phyloP scores from a whole-genome alignment of 192 early-diverging fungal genomes.

The Rhizophagus clarus region DNA sequence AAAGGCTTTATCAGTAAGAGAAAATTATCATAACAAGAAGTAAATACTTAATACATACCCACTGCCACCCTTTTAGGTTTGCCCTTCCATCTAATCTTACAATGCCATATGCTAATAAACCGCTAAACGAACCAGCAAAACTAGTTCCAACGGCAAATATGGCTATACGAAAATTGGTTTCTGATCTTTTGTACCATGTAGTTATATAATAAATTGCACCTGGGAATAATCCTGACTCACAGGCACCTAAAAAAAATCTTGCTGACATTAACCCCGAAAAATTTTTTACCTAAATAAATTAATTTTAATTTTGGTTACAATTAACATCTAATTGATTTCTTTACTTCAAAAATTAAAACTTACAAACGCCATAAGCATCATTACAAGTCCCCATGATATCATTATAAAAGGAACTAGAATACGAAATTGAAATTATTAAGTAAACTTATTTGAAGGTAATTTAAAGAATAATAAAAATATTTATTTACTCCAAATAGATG shows the following conservation, averaged over 20 bases:
- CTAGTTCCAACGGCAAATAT: conserved; percentile 54
- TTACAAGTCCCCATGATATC: conserved; percentile 56
- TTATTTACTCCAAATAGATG: conserved; percentile 46
- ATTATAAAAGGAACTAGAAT: conserved; percentile 50
- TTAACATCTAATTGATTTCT: neutral
- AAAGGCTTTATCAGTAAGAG: neutral
- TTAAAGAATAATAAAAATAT: too few relatives aligned
- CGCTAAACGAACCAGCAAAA: conserved; percentile 62
- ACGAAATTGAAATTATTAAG: neutral
- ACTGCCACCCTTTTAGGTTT: conserved; percentile 57
- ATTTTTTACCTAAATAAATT: conserved; percentile 27
- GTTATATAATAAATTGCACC: conserved; percentile 57
- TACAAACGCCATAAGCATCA: conserved; percentile 57
- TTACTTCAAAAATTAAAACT: neutral
- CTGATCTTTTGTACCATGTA: conserved; percentile 58
- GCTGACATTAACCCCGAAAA: conserved; percentile 46
- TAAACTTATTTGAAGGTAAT: too few relatives aligned
- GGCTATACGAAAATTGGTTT: conserved; percentile 56
- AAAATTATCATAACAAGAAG: neutral
- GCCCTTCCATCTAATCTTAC: conserved; percentile 53
- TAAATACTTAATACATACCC: conserved; percentile 15
- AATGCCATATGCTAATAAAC: conserved; percentile 68
- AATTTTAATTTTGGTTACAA: neutral
- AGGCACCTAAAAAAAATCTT: conserved; percentile 63
- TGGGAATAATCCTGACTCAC: conserved; percentile 62